Conservation (phyloP, 1,139 yeast genomes). For the Eremothecium gossypii region DNA sequence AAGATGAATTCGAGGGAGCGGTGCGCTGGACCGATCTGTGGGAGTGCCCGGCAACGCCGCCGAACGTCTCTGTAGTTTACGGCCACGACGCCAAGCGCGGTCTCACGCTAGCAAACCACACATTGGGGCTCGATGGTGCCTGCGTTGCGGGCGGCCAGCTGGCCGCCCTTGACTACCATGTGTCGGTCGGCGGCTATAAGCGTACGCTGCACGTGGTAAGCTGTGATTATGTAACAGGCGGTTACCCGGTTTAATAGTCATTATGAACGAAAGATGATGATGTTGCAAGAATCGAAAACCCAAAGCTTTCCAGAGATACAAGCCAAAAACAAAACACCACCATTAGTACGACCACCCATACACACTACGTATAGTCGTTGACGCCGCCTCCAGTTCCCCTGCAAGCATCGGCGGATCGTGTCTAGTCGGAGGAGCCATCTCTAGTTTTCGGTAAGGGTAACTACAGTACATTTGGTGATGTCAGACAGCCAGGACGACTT, state of each 20-base stretch:
- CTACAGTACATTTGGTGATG: neutral
- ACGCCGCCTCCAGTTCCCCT: neutral
- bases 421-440: neutral
- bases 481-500: slow-evolving; percentile 4
- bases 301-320: slow-evolving; percentile 1
- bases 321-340: slow-evolving; percentile 1
- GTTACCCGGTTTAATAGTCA: neutral
- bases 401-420: slow-evolving; percentile 2
- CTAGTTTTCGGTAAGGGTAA: neutral
- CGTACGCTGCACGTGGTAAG: too few species aligned
- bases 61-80: slow-evolving; percentile 52
- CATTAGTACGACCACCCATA: slow-evolving; percentile 4
- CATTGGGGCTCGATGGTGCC: slow-evolving; percentile 75
- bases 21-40: slow-evolving; percentile 27
- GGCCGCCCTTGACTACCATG: slow-evolving; percentile 43
- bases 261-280: neutral
- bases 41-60: slow-evolving; percentile 39
- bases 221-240: neutral
- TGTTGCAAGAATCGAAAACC: slow-evolving; percentile 1
- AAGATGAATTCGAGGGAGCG: slow-evolving; percentile 13
- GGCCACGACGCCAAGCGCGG: slow-evolving; percentile 89
- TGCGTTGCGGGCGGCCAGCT: slow-evolving; percentile 70
- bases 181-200: too few species aligned
- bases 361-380: neutral
- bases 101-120: slow-evolving; percentile 49